Percentiles rank a stretch among this genome's conserved stretches.
Evolutionary conservation across 257 asterid species (phyloP).

Genomic region (Solanum peruvianum): DNA sequence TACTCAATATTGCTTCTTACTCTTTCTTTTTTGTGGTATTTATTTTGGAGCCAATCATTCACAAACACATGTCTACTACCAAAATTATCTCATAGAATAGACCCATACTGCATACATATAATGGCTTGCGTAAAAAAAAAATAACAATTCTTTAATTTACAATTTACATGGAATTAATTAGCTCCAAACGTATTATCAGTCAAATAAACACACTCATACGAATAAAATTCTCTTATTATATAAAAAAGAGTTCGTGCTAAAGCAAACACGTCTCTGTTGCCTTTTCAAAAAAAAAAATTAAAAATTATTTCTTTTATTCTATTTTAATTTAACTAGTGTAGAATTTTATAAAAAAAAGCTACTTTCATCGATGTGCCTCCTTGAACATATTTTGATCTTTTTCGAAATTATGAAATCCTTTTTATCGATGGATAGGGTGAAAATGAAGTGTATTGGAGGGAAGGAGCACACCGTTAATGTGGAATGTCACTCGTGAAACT

Average conservation of each 20-base stretch:
- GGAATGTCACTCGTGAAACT: neutral
- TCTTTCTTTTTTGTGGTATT: neutral
- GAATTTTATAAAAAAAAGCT: no score
- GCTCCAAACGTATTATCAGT: neutral
- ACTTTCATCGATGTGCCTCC: no score
- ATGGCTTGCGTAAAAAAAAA: neutral
- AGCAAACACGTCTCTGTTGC: no score
- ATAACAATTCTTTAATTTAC: neutral
- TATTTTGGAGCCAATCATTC: neutral
- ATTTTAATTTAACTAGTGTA: no score
- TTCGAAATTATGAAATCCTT: neutral
- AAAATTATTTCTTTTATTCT: no score
- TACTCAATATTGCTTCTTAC: neutral
- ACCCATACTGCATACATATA: neutral
- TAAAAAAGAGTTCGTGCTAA: no score
- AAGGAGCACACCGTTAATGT: neutral
- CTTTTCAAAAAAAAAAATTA: no score
- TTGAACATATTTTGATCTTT: no score
- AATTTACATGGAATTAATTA: neutral
- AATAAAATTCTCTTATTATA: no score
- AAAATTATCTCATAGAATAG: neutral
- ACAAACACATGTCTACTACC: neutral
- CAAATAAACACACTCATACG: no score
- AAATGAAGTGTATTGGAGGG: neutral
- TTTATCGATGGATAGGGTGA: neutral